A percentile compares a stretch with the other conserved stretches of the same genome.
Conservation (phyloP, 352 stramenopile species). For the Phytophthora aleatoria region DNA sequence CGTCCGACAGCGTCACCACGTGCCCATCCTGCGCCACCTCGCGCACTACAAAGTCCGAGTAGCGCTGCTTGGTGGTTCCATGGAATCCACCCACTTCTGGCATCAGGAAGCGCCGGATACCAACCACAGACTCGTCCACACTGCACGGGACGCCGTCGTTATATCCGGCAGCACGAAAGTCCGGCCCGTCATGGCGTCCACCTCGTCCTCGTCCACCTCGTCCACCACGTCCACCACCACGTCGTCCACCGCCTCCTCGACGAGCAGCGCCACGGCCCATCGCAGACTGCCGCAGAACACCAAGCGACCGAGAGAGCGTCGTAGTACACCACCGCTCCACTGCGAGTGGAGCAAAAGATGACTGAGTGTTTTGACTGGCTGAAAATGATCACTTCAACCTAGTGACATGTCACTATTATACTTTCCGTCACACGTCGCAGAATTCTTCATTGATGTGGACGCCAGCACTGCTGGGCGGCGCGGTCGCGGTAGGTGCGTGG, state of each 20-base stretch:
- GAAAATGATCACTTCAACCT: constrained; percentile 4
- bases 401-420: constrained; percentile 15
- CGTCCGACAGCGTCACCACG: constrained; percentile 67
- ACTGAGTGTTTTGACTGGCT: constrained; percentile 27
- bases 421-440: constrained; percentile 22
- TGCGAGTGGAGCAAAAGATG: constrained; percentile 6
- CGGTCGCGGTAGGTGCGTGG: constrained; percentile 9
- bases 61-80: constrained; percentile 89
- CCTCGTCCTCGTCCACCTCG: constrained; percentile 27
- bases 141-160: constrained; percentile 78
- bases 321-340: constrained; percentile 9
- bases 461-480: constrained; percentile 1
- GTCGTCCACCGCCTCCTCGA: constrained; percentile 30
- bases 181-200: constrained; percentile 26
- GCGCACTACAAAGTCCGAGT: constrained; percentile 92
- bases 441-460: constrained; percentile 21
- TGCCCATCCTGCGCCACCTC: constrained; percentile 71
- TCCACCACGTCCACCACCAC: constrained; percentile 35
- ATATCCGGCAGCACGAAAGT: constrained; percentile 70
- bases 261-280: constrained; percentile 32
- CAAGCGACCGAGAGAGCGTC: constrained; percentile 16
- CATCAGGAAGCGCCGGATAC: constrained; percentile 71
- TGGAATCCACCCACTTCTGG: constrained; percentile 77
- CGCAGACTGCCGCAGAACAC: constrained; percentile 14
- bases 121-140: constrained; percentile 75